Evolutionary conservation across 164 flowering plant species (phyloP), one percentile per base, ranked within the genome.

Genomic region (Aristolochia fimbriata): DNA sequence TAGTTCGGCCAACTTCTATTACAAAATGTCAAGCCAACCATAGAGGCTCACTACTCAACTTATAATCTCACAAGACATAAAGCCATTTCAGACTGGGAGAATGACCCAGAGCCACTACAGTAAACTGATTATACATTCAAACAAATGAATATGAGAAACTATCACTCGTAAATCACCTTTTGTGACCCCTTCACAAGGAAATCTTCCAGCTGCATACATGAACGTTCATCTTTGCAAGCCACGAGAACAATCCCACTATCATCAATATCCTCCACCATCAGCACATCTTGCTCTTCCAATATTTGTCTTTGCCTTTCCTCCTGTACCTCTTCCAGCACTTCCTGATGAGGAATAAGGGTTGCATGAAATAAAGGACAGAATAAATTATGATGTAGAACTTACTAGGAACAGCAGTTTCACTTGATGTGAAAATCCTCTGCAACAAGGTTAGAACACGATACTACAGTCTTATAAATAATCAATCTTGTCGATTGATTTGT

Each of bases 171-270:
- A 45, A 45, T 17, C 33, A 94, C 99, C 97, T 85, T 84, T 17
- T 77, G 77, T 15, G 91, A 66, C 64, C 83, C 78, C 50, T 78
- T 81, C 11, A 31, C 71, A 27, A 94, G 83, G 81, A 77, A 88
- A 65, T 87, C 97, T 77, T 94, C 91, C 62, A 94, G 88, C 74
- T 94, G 97, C 91, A 85, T 75, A 82, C 95, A 91, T 15, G 99
- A 83, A 55, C 79, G 76, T 69, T 94, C 99, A 79, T 94, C 99
- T 76, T 88, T 94, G 78, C 97, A 91, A 15, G 90, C 93, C 17
- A 94, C 88, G 58, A 94, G 72, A 57, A 94, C 85, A 70, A 76
- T 75, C 55, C 80, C 77, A 71, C 64, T 70, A 47, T 71, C 74
- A 68, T 60, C 82, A 15, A 55, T 65, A 58, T 50, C 69, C 65